phyloP scores from a whole-genome alignment of 2,329 filamentous ascomycete species.

The Curvularia eragrostidis region DNA sequence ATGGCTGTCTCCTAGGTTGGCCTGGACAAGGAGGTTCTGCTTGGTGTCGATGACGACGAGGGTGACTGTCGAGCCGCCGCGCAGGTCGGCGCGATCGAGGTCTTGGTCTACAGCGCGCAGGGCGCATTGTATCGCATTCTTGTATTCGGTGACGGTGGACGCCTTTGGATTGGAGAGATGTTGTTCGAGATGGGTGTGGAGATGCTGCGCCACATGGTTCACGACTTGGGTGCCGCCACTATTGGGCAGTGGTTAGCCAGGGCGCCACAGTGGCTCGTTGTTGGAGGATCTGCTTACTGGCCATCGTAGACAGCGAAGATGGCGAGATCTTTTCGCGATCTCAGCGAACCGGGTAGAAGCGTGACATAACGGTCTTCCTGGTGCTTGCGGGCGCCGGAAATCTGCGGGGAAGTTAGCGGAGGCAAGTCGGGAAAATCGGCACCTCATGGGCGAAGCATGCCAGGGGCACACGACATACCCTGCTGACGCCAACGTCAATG shows the following conservation, averaged over 20 bases:
- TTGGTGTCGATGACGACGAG: slow-evolving; percentile 31
- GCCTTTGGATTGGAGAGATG: slow-evolving; percentile 22
- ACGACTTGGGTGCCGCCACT: slow-evolving; percentile 33
- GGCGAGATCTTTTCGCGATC: slow-evolving; percentile 32
- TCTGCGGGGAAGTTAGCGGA: slow-evolving; percentile 31
- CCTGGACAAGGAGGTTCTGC: slow-evolving; percentile 31
- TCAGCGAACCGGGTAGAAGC: slow-evolving; percentile 25
- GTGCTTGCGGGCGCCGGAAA: slow-evolving; percentile 28
- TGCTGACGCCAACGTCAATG: slow-evolving; percentile 26
- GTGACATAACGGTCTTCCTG: slow-evolving; percentile 35
- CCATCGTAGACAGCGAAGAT: slow-evolving; percentile 35
- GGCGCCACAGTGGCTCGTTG: not conserved
- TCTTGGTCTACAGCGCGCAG: slow-evolving; percentile 29
- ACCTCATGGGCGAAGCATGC: slow-evolving; percentile 1
- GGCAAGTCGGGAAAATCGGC: slow-evolving; percentile 9
- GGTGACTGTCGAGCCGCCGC: slow-evolving; percentile 34
- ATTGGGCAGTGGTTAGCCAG: slow-evolving; percentile 8
- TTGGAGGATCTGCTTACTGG: slow-evolving; percentile 22
- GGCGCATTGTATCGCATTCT: slow-evolving; percentile 31
- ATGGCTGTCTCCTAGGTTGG: slow-evolving; percentile 35
- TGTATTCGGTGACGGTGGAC: slow-evolving; percentile 28
- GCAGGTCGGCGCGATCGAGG: slow-evolving; percentile 24
- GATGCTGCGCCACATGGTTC: slow-evolving; percentile 23
- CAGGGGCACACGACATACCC: slow-evolving; percentile 16
- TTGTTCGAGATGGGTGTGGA: slow-evolving; percentile 31